Evolutionary conservation across 2,329 filamentous ascomycete species (phyloP), one percentile per base, ranked within the genome.

Genomic region (Bipolaris zeicola): DNA sequence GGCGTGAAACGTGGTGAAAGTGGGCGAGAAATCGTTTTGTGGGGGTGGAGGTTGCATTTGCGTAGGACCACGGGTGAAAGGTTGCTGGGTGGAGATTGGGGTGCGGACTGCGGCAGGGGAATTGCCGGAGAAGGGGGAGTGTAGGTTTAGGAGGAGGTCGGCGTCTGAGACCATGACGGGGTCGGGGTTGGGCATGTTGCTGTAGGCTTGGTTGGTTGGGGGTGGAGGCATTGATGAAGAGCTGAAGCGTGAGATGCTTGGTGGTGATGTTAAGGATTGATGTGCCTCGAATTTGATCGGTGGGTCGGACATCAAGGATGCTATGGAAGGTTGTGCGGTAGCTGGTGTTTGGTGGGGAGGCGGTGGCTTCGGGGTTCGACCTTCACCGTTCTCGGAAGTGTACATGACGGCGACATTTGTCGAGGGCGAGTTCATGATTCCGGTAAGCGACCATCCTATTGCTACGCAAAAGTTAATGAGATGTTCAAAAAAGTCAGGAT

Each of bases 391-490:
- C 20, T 79, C 77, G 54, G 82, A 87, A 57, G 90, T 87, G 71
- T 92, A 96, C 70, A 96, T 85, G 53, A 94, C 83, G 1, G 91
- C 93, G 4, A 96, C 79, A 69, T 91, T 95, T 0, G 91, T 92
- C 61, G 87, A 92, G 1, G 91, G 89, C 3, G 91, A 95, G 68
- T 96, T 92, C 52, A 91, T 92, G 1, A 89, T 94, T 13, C 92
- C 92, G 0, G 92, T 92, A n/a, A 96, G 78, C 6, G 91, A 92
- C 89, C 90, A 96, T 1, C 91, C 92, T 56, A 96, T 91, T 0
- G 86, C 84, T 83, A 55, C 55, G 11, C 31, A 20, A 34, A 48
- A 16, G 48, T 71, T 49, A 70, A 63, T 44, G n/a, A 38, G 10
- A 20, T 16, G 13, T 10, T 6, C 4, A 26, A 26, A 26, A 8